These are phyloP conservation scores for Diplotaxis tenuifolia DNA, from an alignment of 345 rosid species.

Conservation along the genomic window DNA sequence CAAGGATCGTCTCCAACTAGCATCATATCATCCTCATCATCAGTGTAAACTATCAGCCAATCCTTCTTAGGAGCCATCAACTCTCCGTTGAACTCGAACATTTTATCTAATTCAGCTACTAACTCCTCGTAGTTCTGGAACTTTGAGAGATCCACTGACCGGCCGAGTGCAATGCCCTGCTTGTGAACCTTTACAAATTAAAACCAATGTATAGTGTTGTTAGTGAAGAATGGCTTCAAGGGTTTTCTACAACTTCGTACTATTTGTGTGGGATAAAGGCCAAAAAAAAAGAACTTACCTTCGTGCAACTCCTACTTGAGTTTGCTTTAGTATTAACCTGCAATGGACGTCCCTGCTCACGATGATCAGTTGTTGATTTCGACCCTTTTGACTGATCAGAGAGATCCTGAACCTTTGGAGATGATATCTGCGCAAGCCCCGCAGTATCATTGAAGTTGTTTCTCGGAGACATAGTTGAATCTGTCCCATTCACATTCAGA, in stretches of 20 bases:
- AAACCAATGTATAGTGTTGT: not conserved
- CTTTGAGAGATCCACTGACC: conserved; percentile 81
- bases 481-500: conserved; percentile 41
- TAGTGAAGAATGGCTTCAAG: not conserved
- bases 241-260: not conserved
- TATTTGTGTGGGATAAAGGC: not conserved
- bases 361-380: conserved; percentile 35
- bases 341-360: conserved; percentile 46
- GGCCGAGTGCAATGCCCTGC: conserved; percentile 72
- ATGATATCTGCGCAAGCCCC: conserved; percentile 22
- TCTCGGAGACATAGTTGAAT: conserved; percentile 32
- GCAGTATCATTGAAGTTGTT: conserved; percentile 31
- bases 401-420: conserved; percentile 35
- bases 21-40: conserved; percentile 91
- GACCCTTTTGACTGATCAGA: conserved; percentile 43
- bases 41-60: conserved; percentile 78
- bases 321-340: conserved; percentile 38
- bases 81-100: conserved; percentile 76
- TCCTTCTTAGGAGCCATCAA: conserved; percentile 54
- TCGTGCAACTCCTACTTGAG: conserved; percentile 68
- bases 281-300: conserved; percentile 41
- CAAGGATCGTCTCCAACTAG: conserved; percentile 96
- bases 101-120: conserved; percentile 57
- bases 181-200: conserved; percentile 59
- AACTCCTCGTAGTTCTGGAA: conserved; percentile 64